phyloP scores from a whole-genome alignment of 768 basidiomycete species.

The Leccinum olivaceopallidum region DNA sequence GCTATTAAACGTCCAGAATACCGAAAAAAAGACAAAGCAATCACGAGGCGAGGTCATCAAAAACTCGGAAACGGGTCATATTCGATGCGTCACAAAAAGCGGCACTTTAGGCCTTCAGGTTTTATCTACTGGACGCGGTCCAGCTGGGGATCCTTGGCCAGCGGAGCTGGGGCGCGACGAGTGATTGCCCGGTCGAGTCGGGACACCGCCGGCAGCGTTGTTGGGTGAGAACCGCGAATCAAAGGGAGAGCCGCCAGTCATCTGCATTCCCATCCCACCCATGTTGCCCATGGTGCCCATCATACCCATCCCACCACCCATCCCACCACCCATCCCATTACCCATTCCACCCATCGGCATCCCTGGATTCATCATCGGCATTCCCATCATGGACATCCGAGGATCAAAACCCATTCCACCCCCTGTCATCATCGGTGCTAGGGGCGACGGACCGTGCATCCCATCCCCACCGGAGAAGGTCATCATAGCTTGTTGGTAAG shows the following conservation, averaged over 20 bases:
- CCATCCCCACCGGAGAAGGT: slow-evolving; percentile 75
- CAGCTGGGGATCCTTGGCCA: slow-evolving; percentile 53
- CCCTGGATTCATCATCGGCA: slow-evolving; percentile 62
- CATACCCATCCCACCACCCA: neutral
- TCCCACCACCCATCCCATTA: neutral
- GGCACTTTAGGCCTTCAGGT: slow-evolving; percentile 16
- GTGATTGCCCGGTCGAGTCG: slow-evolving; percentile 30
- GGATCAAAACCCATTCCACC: slow-evolving; percentile 62
- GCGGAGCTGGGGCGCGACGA: slow-evolving; percentile 53
- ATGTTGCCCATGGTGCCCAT: slow-evolving; percentile 41
- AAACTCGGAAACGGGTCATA: slow-evolving; percentile 11
- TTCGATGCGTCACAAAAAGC: neutral
- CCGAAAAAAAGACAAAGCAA: slow-evolving; percentile 17
- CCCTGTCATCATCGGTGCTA: slow-evolving; percentile 62
- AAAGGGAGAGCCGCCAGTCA: slow-evolving; percentile 63
- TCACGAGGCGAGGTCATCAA: slow-evolving; percentile 6
- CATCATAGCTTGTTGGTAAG: slow-evolving; percentile 90
- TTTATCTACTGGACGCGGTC: slow-evolving; percentile 36
- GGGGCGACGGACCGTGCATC: slow-evolving; percentile 36
- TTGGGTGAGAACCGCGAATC: slow-evolving; percentile 55
- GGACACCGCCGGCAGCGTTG: slow-evolving; percentile 25
- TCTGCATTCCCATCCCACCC: slow-evolving; percentile 48
- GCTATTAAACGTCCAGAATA: slow-evolving; percentile 13
- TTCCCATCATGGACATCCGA: slow-evolving; percentile 81
- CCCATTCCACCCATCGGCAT: slow-evolving; percentile 43